phyloP scores from a whole-genome alignment of 2,329 filamentous ascomycete genomes.

The Coleophoma cylindrospora region DNA sequence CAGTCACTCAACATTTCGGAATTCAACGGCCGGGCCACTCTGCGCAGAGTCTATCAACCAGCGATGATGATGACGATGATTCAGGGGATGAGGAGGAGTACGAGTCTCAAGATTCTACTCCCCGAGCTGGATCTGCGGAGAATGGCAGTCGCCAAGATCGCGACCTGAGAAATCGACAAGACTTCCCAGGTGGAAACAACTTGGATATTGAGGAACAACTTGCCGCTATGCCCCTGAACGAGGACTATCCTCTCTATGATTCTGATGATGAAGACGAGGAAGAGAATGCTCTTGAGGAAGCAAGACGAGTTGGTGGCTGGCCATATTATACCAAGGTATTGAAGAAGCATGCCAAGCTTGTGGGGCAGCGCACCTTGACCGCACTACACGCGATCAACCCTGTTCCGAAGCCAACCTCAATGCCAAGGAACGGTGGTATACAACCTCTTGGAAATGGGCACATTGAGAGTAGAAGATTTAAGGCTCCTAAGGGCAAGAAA shows the following conservation, averaged over 20 bases:
- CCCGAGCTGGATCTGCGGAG: slow-evolving; percentile 12
- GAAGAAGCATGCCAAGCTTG: slow-evolving; percentile 26
- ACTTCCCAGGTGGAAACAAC: slow-evolving; percentile 29
- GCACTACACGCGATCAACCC: slow-evolving; percentile 11
- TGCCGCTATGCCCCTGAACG: slow-evolving; percentile 50
- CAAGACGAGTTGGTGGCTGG: slow-evolving; percentile 70
- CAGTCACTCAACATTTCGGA: slow-evolving; percentile 80
- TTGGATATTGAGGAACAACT: slow-evolving; percentile 84
- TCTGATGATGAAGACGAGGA: slow-evolving; percentile 80
- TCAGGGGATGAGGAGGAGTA: slow-evolving; percentile 44
- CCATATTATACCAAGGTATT: slow-evolving; percentile 64
- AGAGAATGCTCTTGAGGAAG: slow-evolving; percentile 71
- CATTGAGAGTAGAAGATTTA: slow-evolving; percentile 56
- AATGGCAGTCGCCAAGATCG: slow-evolving; percentile 15
- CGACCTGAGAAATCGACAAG: slow-evolving; percentile 10
- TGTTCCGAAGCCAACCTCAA: slow-evolving; percentile 13
- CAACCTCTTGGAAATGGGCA: slow-evolving; percentile 49
- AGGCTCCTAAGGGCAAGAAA: slow-evolving; percentile 76
- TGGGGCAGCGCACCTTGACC: slow-evolving; percentile 9
- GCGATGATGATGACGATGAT: slow-evolving; percentile 69
- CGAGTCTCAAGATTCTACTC: slow-evolving; percentile 5
- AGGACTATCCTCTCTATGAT: slow-evolving; percentile 86
- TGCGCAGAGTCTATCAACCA: slow-evolving; percentile 67
- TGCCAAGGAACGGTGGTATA: slow-evolving; percentile 51
- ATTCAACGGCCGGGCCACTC: slow-evolving; percentile 74